Conservation (phyloP, 148 eudicot species). For the Euryodendron excelsum region DNA sequence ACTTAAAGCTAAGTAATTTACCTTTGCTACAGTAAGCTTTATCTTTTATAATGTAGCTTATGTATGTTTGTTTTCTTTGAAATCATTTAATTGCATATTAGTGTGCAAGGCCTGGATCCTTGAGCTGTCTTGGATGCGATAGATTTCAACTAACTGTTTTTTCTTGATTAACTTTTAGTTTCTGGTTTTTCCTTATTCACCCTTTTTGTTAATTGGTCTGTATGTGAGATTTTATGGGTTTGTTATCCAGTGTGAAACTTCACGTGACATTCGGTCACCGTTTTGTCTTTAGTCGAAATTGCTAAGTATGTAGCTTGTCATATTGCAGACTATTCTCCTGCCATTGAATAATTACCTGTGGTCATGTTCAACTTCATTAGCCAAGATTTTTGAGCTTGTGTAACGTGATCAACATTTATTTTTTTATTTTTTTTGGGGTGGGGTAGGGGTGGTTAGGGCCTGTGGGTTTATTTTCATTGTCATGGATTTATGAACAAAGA, state of each 20-base stretch:
- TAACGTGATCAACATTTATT: too few species aligned
- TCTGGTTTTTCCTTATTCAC: background rate
- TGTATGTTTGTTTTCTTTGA: background rate
- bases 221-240: too few species aligned
- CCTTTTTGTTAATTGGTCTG: background rate
- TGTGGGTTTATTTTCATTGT: too few species aligned
- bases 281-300: background rate
- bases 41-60: background rate
- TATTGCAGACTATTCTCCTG: background rate
- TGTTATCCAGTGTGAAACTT: background rate
- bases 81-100: background rate
- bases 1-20: background rate
- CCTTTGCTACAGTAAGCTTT: background rate
- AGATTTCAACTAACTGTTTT: background rate
- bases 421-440: too few species aligned
- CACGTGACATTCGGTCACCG: background rate
- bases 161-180: constrained; percentile 2
- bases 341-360: background rate
- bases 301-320: background rate
- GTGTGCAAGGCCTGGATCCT: background rate
- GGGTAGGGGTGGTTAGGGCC: too few species aligned
- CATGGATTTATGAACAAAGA: too few species aligned
- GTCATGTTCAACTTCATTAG: background rate
- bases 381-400: background rate
- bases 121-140: background rate